These are phyloP conservation scores for Aspergillus arachidicola DNA, from an alignment of 2,329 filamentous ascomycete species.

Conservation along the genomic window DNA sequence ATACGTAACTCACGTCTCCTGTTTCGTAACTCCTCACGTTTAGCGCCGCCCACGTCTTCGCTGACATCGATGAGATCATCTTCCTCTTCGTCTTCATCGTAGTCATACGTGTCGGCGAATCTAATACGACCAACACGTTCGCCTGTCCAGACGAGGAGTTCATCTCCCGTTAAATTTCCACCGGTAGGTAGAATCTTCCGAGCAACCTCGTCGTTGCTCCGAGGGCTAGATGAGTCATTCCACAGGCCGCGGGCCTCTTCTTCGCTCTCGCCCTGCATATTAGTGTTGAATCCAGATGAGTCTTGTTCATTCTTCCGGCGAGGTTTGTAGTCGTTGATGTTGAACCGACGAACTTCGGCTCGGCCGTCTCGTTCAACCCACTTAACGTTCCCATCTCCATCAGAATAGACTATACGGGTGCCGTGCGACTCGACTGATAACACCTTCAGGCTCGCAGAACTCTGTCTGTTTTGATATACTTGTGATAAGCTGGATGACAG, in stretches of 20 bases:
- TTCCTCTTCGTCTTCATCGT: conserved; percentile 42
- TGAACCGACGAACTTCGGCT: conserved; percentile 57
- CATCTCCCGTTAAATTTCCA: conserved; percentile 55
- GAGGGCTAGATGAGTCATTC: conserved; percentile 56
- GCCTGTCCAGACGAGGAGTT: conserved; percentile 84
- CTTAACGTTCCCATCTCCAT: conserved; percentile 80
- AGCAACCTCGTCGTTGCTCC: conserved; percentile 68
- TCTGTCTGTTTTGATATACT: conserved; percentile 76
- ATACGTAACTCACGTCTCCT: conserved; percentile 37
- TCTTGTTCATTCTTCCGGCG: background rate
- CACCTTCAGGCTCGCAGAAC: conserved; percentile 76
- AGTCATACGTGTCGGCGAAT: conserved; percentile 55
- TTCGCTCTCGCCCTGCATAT: conserved; percentile 20
- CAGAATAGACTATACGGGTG: conserved; percentile 77
- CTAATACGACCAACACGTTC: conserved; percentile 75
- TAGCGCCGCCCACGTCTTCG: conserved; percentile 29
- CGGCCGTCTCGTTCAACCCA: conserved; percentile 87
- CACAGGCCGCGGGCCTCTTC: conserved; percentile 53
- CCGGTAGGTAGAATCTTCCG: conserved; percentile 74
- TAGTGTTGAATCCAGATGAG: background rate
- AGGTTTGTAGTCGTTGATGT: conserved; percentile 53
- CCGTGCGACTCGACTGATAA: conserved; percentile 82
- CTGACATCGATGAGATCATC: conserved; percentile 35
- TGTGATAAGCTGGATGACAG: conserved; percentile 29
- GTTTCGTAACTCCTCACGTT: conserved; percentile 33